Evolutionary conservation across 2,329 filamentous ascomycete species (phyloP), one percentile per base, ranked within the genome.

Genomic region (Hymenoscyphus scutula): DNA sequence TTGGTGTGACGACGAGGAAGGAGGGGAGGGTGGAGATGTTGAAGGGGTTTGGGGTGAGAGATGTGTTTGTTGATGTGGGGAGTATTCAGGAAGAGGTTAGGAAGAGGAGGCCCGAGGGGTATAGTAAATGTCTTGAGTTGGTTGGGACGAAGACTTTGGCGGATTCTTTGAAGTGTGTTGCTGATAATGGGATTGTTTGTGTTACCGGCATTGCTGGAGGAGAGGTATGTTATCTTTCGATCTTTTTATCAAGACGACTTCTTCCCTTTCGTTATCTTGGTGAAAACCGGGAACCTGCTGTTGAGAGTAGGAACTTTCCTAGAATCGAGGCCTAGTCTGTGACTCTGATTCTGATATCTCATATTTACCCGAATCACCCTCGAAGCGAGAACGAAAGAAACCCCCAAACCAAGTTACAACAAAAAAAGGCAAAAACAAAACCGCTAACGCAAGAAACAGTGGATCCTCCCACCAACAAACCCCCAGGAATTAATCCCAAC

Each of bases 71-170:
- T 55, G 79, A 82, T 66, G 70, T 75, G 66, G 79, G 79, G 1
- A 67, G 65, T 8, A 72, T 82, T 37, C 74, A 74, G 0, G 69
- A 69, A 2, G 69, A 78, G 62, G 72, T 80, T 4, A 67, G 53
- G 59, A 72, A 72, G 19, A 73, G 71, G 11, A 25, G 13, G 23
- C 29, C 29, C 13, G 53, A 56, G 30, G 53, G 53, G 23, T 78
- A 76, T 37, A 75, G 80, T 63, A 81, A 81, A 63, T 74, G 81
- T 5, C 72, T 82, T 15, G 79, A 82, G 68, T 70, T 82, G 8
- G 73, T 80, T 25, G 80, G 79, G 0, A 76, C 75, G 1, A 75
- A 72, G 1, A 78, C 76, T 0, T 65, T 82, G 27, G 65, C 70
- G 5, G 80, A 81, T 64, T 80, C 78, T n/a, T 63, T 81, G 60